Conservation (phyloP, 768 basidiomycete genomes). For the Leccinum subtestaceum region DNA sequence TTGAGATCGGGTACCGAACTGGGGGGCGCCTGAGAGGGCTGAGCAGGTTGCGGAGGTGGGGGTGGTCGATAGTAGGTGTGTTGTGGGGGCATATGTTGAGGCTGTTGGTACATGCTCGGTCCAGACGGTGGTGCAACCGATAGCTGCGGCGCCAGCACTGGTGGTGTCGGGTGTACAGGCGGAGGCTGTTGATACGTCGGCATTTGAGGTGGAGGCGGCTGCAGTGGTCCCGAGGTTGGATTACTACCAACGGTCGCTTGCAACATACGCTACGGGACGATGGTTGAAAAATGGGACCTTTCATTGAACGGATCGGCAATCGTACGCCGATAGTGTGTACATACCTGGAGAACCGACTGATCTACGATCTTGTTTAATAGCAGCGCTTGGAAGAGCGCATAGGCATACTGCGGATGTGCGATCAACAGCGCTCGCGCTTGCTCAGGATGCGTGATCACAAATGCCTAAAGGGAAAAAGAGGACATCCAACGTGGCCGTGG, state of each 20-base stretch:
- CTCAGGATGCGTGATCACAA: conserved; percentile 88
- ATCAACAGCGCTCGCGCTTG: conserved; percentile 78
- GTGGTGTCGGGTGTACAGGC: conserved; percentile 32
- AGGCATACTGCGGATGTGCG: conserved; percentile 89
- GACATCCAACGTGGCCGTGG: conserved; percentile 5
- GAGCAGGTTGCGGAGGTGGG: conserved; percentile 30
- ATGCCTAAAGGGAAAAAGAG: conserved; percentile 61
- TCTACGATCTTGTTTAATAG: conserved; percentile 93
- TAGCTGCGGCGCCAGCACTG: conserved; percentile 34
- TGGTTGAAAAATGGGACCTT: conserved; percentile 8
- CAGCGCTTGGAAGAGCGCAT: conserved; percentile 94
- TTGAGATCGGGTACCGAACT: conserved; percentile 33
- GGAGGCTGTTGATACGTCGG: conserved; percentile 30
- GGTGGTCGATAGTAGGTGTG: conserved; percentile 33
- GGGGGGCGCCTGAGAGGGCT: conserved; percentile 31
- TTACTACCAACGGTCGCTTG: conserved; percentile 37
- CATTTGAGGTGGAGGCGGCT: conserved; percentile 33
- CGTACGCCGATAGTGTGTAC: conserved; percentile 8
- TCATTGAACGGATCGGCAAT: not conserved
- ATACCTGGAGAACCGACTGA: conserved; percentile 74
- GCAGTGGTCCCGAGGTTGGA: conserved; percentile 28
- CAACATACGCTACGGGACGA: conserved; percentile 47
- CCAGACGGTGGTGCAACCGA: conserved; percentile 29
- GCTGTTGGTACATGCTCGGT: conserved; percentile 31
- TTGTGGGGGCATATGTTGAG: conserved; percentile 32